phyloP scores from a whole-genome alignment of 228 moss, liverwort and hornwort species.

The Sphagnum magellanicum region DNA sequence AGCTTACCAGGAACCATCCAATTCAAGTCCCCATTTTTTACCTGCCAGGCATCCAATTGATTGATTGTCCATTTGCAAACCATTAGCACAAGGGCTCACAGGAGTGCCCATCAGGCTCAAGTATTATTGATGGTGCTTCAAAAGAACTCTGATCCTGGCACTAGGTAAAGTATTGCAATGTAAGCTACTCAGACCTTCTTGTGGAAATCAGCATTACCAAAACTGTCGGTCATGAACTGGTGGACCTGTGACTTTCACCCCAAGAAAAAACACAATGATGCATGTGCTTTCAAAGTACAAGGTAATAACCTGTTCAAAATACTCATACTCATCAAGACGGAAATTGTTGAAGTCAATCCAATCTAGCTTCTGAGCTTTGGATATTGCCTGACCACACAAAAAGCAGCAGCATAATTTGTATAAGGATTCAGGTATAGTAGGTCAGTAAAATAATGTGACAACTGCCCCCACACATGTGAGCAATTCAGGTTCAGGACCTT shows the following conservation, averaged over 20 bases:
- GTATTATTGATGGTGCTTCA: too few species aligned
- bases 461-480: background rate
- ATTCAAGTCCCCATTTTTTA: constrained; percentile 95
- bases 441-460: background rate
- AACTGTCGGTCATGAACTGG: too few species aligned
- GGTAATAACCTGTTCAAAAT: constrained; percentile 79
- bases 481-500: background rate
- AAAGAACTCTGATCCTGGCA: too few species aligned
- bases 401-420: background rate
- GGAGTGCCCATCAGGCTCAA: too few species aligned
- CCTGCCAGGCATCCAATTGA: constrained; percentile 23
- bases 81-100: too few species aligned
- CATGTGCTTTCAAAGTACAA: too few species aligned
- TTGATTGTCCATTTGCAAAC: background rate
- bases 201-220: too few species aligned
- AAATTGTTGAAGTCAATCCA: constrained; percentile 98
- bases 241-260: too few species aligned
- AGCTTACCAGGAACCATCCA: constrained; percentile 99
- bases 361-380: constrained; percentile 69
- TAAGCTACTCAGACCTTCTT: too few species aligned
- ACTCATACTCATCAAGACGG: constrained; percentile 96
- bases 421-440: background rate
- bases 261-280: too few species aligned
- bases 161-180: too few species aligned
- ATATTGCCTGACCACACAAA: constrained; percentile 44